Evolutionary conservation across 1,284 basidiomycete genomes (phyloP).

Genomic region (Schizopora paradoxa): DNA sequence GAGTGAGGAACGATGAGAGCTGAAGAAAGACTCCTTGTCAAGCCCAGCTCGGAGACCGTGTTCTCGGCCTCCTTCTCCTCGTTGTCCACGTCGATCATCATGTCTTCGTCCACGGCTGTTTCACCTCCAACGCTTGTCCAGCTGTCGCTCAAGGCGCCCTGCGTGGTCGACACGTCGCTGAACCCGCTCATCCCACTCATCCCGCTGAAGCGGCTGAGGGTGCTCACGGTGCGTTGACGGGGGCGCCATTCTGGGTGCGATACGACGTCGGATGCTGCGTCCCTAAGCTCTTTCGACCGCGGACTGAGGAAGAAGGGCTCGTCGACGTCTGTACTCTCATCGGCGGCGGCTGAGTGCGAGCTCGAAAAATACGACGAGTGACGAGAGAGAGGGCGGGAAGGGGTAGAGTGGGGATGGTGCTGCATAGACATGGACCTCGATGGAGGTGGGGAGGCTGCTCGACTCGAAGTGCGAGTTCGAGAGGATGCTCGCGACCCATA

Average conservation of each 20-base stretch:
- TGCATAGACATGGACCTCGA: slow-evolving; percentile 4
- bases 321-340: slow-evolving; percentile 9
- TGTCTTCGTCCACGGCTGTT: neutral
- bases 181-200: slow-evolving; percentile 6
- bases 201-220: slow-evolving; percentile 14
- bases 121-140: neutral
- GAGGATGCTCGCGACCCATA: slow-evolving; percentile 48
- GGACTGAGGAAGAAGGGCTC: slow-evolving; percentile 16
- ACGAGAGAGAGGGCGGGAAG: neutral
- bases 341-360: slow-evolving; percentile 2
- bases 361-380: slow-evolving; percentile 1
- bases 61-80: slow-evolving; percentile 1
- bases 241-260: slow-evolving; percentile 10
- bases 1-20: slow-evolving; percentile 1
- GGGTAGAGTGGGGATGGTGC: slow-evolving; percentile 1
- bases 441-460: slow-evolving; percentile 27
- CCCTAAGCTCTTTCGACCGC: slow-evolving; percentile 15
- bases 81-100: neutral
- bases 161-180: too few relatives aligned
- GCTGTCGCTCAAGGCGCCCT: slow-evolving; percentile 3
- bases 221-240: slow-evolving; percentile 15
- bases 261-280: slow-evolving; percentile 8
- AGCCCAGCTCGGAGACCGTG: neutral
- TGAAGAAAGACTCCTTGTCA: slow-evolving; percentile 11
- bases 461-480: slow-evolving; percentile 48